Percentiles rank a stretch among this genome's conserved stretches.
phyloP scores from a whole-genome alignment of 2,329 filamentous ascomycete species.

The Xylariales sp. region DNA sequence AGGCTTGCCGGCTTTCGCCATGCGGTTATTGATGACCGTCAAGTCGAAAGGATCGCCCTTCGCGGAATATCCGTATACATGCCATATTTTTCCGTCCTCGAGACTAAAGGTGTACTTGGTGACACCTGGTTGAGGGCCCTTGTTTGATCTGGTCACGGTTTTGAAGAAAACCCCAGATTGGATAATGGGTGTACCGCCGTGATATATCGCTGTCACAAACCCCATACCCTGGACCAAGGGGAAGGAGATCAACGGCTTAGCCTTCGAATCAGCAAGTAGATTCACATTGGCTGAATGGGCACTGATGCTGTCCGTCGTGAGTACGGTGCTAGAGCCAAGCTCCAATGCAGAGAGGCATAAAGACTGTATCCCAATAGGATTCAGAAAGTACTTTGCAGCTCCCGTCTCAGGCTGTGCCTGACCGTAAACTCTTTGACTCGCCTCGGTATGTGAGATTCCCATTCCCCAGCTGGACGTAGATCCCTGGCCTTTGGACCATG shows the following conservation, averaged over 20 bases:
- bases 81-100: conserved; percentile 79
- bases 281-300: conserved; percentile 75
- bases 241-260: conserved; percentile 74
- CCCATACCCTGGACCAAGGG: conserved; percentile 91
- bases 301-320: conserved; percentile 66
- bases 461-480: conserved; percentile 79
- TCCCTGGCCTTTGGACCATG: conserved; percentile 74
- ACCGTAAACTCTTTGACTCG: conserved; percentile 75
- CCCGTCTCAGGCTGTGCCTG: conserved; percentile 64
- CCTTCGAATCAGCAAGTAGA: conserved; percentile 65
- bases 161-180: conserved; percentile 81
- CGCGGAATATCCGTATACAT: conserved; percentile 78
- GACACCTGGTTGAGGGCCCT: conserved; percentile 70
- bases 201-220: conserved; percentile 83
- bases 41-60: conserved; percentile 73
- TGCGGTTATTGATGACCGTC: conserved; percentile 72
- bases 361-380: conserved; percentile 84
- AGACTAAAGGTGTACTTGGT: conserved; percentile 81
- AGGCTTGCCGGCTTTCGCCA: conserved; percentile 71
- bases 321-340: conserved; percentile 68
- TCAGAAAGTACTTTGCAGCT: conserved; percentile 79
- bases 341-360: conserved; percentile 83
- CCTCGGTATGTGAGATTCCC: conserved; percentile 78
- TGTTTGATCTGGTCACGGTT: conserved; percentile 68
- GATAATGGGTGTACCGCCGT: conserved; percentile 75